A percentile compares a stretch with the other conserved stretches of the same genome.
Evolutionary conservation across 352 stramenopile species (phyloP).

Genomic region (Globisporangium recalcitrans): DNA sequence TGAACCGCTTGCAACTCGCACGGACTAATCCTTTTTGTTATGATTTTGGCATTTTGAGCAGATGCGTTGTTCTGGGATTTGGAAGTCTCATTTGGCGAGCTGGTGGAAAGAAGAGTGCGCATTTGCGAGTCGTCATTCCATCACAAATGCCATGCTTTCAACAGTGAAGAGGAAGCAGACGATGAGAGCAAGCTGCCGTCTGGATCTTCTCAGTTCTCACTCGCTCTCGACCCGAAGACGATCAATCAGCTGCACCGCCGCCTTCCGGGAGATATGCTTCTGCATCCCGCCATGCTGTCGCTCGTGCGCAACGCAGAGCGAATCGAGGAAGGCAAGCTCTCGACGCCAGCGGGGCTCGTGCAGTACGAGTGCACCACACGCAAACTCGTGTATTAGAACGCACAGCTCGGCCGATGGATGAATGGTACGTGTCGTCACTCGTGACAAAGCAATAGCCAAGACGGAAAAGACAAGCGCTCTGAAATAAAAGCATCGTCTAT

Average conservation of each 20-base stretch:
- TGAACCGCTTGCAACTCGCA: no score
- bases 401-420: not conserved
- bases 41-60: slow-evolving; percentile 1
- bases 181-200: not conserved
- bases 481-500: slow-evolving; percentile 11
- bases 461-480: not conserved
- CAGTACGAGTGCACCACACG: slow-evolving; percentile 11
- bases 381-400: not conserved
- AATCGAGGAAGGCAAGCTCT: not conserved
- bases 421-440: not conserved
- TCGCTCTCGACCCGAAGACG: slow-evolving; percentile 3
- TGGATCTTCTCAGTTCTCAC: not conserved
- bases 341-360: slow-evolving; percentile 1
- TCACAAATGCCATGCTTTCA: not conserved
- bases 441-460: not conserved
- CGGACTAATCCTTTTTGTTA: not conserved
- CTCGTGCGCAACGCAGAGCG: slow-evolving; percentile 6
- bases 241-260: slow-evolving; percentile 4
- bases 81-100: slow-evolving; percentile 12
- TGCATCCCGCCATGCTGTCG: not conserved
- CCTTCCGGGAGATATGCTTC: slow-evolving; percentile 2
- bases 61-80: slow-evolving; percentile 20
- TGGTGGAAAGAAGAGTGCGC: slow-evolving; percentile 13
- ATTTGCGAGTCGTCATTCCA: slow-evolving; percentile 19
- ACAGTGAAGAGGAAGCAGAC: no score